Conservation (phyloP, 495 filamentous ascomycete species). For the Emericellopsis terricola region DNA sequence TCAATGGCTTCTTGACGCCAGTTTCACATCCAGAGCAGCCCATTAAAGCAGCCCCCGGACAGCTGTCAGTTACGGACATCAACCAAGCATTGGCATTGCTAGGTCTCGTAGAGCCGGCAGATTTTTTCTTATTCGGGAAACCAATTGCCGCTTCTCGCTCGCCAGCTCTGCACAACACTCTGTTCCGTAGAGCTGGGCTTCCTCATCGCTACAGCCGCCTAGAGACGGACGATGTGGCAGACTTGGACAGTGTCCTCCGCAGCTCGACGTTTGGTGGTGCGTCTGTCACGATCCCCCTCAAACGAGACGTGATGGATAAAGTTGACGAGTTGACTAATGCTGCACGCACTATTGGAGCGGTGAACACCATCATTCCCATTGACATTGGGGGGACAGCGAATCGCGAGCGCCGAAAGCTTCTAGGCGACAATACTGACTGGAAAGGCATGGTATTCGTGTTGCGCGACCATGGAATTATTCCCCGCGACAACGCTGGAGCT, state of each 20-base stretch:
- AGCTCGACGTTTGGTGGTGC: constrained; percentile 71
- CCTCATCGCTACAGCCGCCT: constrained; percentile 72
- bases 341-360: constrained; percentile 70
- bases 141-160: constrained; percentile 69
- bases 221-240: constrained; percentile 51
- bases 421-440: constrained; percentile 95
- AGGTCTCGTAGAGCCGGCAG: constrained; percentile 58
- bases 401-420: constrained; percentile 21
- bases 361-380: constrained; percentile 72
- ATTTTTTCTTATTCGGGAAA: constrained; percentile 75
- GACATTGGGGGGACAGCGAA: not conserved
- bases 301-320: constrained; percentile 68
- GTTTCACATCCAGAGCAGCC: constrained; percentile 82
- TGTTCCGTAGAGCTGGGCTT: constrained; percentile 64
- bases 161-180: constrained; percentile 73
- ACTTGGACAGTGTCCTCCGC: constrained; percentile 50
- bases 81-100: constrained; percentile 56
- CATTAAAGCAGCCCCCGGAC: constrained; percentile 85
- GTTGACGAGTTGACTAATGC: constrained; percentile 66
- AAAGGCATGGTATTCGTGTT: constrained; percentile 74
- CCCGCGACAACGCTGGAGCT: constrained; percentile 15
- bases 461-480: constrained; percentile 44
- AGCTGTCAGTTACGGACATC: constrained; percentile 84
- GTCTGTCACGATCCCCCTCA: constrained; percentile 90
- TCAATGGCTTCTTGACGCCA: constrained; percentile 88